Percentiles rank a stretch among this genome's conserved stretches.
These are phyloP conservation scores for Trichoderma sp. DNA, from an alignment of 2,329 filamentous ascomycete species.

Conservation along the genomic window DNA sequence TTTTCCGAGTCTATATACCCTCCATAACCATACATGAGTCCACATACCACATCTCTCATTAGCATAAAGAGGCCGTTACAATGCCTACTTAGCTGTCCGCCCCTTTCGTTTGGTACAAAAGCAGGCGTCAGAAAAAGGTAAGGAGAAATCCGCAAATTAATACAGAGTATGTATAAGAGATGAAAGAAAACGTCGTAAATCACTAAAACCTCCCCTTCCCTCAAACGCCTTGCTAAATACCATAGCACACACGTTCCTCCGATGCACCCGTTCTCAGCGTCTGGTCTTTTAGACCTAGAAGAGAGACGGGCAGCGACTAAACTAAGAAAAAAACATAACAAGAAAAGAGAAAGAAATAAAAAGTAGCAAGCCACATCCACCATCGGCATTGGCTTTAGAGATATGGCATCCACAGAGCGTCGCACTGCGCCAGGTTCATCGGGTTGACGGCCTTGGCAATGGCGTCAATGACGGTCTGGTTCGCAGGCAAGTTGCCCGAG, in stretches of 20 bases:
- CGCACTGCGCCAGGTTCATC: constrained; percentile 81
- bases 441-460: constrained; percentile 93
- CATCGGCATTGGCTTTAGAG: constrained; percentile 56
- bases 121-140: not conserved
- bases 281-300: not conserved
- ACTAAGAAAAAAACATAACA: not conserved
- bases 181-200: not conserved
- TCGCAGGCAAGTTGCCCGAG: constrained; percentile 82
- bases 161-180: not conserved
- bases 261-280: not conserved
- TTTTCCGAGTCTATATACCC: constrained; percentile 17
- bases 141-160: not conserved
- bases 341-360: not conserved
- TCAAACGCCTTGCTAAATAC: constrained; percentile 25
- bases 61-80: not conserved
- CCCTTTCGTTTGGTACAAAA: not conserved
- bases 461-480: constrained; percentile 94
- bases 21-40: not conserved
- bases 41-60: constrained; percentile 16
- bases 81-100: not conserved
- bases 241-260: constrained; percentile 7
- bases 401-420: constrained; percentile 97
- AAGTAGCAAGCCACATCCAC: not conserved
- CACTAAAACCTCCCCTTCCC: not conserved
- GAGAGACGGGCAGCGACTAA: no score